phyloP scores from a whole-genome alignment of 306 rosid genomes.

The Fagus sylvatica region DNA sequence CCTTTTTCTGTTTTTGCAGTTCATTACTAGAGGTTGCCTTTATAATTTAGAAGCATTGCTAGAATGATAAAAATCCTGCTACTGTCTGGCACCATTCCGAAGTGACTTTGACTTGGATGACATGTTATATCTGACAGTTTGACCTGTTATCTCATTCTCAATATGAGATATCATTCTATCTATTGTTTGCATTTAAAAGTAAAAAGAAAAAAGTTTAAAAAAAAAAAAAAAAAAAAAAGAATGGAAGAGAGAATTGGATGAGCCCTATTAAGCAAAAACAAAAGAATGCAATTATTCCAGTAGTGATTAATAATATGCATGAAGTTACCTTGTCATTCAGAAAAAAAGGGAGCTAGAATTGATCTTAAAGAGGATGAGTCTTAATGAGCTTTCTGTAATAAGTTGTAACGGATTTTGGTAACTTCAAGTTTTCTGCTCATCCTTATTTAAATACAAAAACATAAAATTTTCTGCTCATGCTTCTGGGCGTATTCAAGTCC shows the following conservation, averaged over 20 bases:
- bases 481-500: background rate
- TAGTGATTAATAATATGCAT: background rate
- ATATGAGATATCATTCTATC: background rate
- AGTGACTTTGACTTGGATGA: background rate
- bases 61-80: background rate
- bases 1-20: conserved; percentile 8
- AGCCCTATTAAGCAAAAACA: background rate
- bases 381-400: background rate
- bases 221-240: too few relatives aligned
- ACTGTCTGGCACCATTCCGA: background rate
- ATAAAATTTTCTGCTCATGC: background rate
- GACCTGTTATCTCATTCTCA: background rate
- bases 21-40: conserved; percentile 4
- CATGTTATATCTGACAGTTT: background rate
- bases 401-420: conserved; percentile 1
- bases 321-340: background rate
- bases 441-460: background rate
- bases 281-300: background rate
- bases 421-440: background rate
- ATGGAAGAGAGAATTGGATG: background rate
- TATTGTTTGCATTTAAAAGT: background rate
- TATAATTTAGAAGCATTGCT: background rate
- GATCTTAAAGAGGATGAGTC: background rate
- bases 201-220: background rate
- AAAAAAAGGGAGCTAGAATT: background rate